Percentiles rank a stretch among this genome's conserved stretches.
Evolutionary conservation across 2,329 filamentous ascomycete genomes (phyloP).

Genomic region (Claviceps spartinae): DNA sequence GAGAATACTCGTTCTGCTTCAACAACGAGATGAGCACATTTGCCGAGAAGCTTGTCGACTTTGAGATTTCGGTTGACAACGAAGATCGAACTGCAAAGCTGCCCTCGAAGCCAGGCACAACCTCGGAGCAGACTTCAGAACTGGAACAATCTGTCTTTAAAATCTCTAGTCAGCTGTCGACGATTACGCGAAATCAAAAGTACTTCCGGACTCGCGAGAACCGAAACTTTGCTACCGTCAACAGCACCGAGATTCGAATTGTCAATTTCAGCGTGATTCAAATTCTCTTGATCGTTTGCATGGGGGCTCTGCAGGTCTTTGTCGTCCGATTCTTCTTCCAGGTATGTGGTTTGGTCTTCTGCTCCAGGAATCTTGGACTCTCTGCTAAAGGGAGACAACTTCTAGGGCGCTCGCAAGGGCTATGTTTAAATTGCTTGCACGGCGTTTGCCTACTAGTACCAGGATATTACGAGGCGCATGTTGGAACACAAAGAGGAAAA

Average conservation of each 20-base stretch:
- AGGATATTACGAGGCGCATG: conserved; percentile 19
- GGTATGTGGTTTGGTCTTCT: conserved; percentile 26
- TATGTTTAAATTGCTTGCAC: conserved; percentile 40
- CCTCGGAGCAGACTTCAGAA: conserved; percentile 74
- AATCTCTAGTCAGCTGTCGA: conserved; percentile 82
- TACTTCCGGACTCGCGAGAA: conserved; percentile 99
- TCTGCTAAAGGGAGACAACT: conserved; percentile 6
- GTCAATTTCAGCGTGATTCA: conserved; percentile 97
- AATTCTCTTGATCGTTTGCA: conserved; percentile 77
- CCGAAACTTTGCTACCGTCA: conserved; percentile 94
- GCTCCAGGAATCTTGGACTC: neutral
- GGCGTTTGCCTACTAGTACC: conserved; percentile 9
- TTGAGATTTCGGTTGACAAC: conserved; percentile 94
- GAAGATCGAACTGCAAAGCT: conserved; percentile 62
- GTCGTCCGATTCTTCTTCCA: conserved; percentile 99
- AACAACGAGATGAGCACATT: conserved; percentile 98
- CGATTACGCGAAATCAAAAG: conserved; percentile 93
- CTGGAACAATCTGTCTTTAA: conserved; percentile 94
- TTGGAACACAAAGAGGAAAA: conserved; percentile 5
- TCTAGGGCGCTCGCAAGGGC: conserved; percentile 51
- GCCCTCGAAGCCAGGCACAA: conserved; percentile 76
- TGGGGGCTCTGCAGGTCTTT: conserved; percentile 94
- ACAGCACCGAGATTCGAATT: conserved; percentile 88
- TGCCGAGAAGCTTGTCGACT: conserved; percentile 93
- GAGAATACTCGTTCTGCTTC: conserved; percentile 97